Percentiles rank a stretch among this genome's conserved stretches.
Evolutionary conservation across 352 stramenopile species (phyloP).

Genomic region (Pythium graminicola): DNA sequence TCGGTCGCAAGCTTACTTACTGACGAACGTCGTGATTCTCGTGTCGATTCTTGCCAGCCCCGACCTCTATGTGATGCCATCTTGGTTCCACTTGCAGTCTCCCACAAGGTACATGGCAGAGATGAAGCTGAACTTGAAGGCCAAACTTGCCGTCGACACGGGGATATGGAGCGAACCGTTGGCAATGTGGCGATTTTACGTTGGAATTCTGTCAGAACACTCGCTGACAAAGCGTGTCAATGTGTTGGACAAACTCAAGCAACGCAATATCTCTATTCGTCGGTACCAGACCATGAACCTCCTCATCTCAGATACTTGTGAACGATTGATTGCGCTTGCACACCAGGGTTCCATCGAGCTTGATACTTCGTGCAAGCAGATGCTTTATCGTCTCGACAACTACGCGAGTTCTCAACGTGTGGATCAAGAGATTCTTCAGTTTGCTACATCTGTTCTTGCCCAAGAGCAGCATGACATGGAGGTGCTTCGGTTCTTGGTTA

Average conservation of each 20-base stretch:
- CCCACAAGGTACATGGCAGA: slow-evolving; percentile 56
- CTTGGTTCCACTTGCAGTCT: slow-evolving; percentile 70
- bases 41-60: slow-evolving; percentile 57
- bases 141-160: slow-evolving; percentile 58
- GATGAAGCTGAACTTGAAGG: slow-evolving; percentile 68
- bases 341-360: slow-evolving; percentile 39
- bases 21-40: slow-evolving; percentile 57
- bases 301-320: slow-evolving; percentile 70
- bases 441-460: slow-evolving; percentile 33
- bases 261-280: slow-evolving; percentile 51
- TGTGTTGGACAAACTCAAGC: slow-evolving; percentile 35
- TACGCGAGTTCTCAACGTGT: slow-evolving; percentile 61
- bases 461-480: slow-evolving; percentile 30
- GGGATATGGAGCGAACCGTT: slow-evolving; percentile 74
- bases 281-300: slow-evolving; percentile 75
- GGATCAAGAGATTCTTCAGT: slow-evolving; percentile 40
- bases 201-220: slow-evolving; percentile 43
- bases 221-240: slow-evolving; percentile 36
- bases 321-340: slow-evolving; percentile 45
- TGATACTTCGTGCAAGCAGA: slow-evolving; percentile 34
- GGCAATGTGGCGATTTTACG: slow-evolving; percentile 66
- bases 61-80: slow-evolving; percentile 71
- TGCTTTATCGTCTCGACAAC: slow-evolving; percentile 46
- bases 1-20: slow-evolving; percentile 14
- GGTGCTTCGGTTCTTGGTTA: slow-evolving; percentile 57